Conservation (phyloP, 2,329 filamentous ascomycete species). For the Monosporascus sp. region DNA sequence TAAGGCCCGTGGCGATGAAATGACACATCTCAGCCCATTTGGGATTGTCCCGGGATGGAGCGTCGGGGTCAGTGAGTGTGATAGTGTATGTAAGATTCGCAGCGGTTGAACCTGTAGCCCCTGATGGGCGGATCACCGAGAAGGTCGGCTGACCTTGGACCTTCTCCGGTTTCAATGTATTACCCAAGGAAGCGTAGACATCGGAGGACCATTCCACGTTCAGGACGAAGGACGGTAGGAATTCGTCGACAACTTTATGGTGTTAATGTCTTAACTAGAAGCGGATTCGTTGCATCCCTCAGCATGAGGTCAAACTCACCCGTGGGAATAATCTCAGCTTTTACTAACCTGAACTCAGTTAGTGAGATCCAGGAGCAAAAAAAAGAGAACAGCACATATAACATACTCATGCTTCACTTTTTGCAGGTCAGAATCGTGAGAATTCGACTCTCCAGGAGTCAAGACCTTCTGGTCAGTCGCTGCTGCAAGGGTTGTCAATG, state of each 20-base stretch:
- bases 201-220: slow-evolving; percentile 41
- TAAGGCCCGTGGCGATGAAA: slow-evolving; percentile 35
- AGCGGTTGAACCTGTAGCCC: slow-evolving; percentile 1
- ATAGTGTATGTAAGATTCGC: slow-evolving; percentile 22
- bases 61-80: slow-evolving; percentile 38
- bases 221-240: slow-evolving; percentile 49
- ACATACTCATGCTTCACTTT: slow-evolving; percentile 1
- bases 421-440: not conserved
- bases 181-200: slow-evolving; percentile 45
- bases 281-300: not conserved
- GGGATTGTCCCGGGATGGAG: slow-evolving; percentile 36
- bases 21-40: slow-evolving; percentile 43
- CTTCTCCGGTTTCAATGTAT: slow-evolving; percentile 35
- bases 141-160: slow-evolving; percentile 31
- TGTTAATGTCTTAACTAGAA: not conserved
- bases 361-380: not conserved
- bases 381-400: not conserved
- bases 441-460: not conserved
- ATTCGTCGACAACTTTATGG: slow-evolving; percentile 51
- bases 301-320: slow-evolving; percentile 15
- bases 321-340: slow-evolving; percentile 27
- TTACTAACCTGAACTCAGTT: slow-evolving; percentile 19
- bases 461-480: not conserved
- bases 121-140: slow-evolving; percentile 19
- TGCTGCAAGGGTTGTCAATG: not conserved